phyloP scores from a whole-genome alignment of 495 filamentous ascomycete genomes.

The Annulohypoxylon stygium region DNA sequence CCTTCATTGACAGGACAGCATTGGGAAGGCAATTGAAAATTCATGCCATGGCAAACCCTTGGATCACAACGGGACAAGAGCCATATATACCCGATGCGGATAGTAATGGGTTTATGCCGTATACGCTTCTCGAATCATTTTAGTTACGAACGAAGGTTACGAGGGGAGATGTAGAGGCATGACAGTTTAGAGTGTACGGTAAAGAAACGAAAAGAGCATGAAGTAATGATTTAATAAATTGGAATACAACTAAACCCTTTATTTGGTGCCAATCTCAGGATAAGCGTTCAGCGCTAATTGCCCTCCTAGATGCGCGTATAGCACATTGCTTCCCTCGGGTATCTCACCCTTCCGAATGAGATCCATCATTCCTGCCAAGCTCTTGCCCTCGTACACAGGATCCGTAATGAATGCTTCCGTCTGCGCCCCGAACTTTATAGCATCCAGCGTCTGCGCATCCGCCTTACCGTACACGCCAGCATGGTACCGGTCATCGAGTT shows the following conservation, averaged over 20 bases:
- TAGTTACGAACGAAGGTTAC: conserved; percentile 5
- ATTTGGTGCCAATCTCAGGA: conserved; percentile 28
- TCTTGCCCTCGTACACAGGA: conserved; percentile 77
- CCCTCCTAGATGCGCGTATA: conserved; percentile 75
- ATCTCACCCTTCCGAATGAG: conserved; percentile 71
- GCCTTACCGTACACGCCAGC: conserved; percentile 72
- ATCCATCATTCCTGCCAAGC: conserved; percentile 73
- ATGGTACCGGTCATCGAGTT: conserved; percentile 72
- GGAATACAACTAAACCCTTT: background rate
- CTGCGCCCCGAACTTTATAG: conserved; percentile 70
- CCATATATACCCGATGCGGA: conserved; percentile 10
- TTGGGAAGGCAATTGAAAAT: conserved; percentile 11
- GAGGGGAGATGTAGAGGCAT: background rate
- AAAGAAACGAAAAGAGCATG: conserved; percentile 19
- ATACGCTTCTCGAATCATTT: conserved; percentile 1
- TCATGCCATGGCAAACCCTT: background rate
- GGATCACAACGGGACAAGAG: background rate
- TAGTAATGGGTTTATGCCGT: conserved; percentile 24
- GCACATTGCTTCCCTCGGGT: conserved; percentile 63
- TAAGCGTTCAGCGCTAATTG: conserved; percentile 74
- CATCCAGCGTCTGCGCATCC: conserved; percentile 68
- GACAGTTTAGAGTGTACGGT: background rate
- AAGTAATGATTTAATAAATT: conserved; percentile 24
- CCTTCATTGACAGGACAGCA: background rate
- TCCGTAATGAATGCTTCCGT: conserved; percentile 77